Evolutionary conservation across 352 stramenopile genomes (phyloP).

Genomic region (Pythium chondricola): DNA sequence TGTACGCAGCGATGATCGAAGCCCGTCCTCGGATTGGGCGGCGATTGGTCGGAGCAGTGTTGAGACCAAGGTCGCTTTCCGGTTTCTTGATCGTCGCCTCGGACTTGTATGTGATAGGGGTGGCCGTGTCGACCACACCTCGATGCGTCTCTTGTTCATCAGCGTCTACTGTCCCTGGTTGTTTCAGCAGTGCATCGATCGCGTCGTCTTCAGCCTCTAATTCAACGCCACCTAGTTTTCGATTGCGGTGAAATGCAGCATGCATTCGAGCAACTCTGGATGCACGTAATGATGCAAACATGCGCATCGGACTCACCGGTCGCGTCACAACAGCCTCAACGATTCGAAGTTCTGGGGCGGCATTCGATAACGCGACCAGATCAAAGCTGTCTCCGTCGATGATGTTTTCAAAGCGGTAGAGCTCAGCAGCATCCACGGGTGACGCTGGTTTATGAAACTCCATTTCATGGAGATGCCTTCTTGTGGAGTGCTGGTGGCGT

Average conservation of each 20-base stretch:
- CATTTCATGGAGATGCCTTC: conserved; percentile 21
- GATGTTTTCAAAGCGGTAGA: too few relatives aligned
- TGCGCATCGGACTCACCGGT: conserved; percentile 1
- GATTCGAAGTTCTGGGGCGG: neutral
- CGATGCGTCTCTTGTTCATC: neutral
- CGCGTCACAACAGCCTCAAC: neutral
- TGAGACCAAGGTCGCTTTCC: neutral
- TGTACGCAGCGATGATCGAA: conserved; percentile 10
- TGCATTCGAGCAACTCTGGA: conserved; percentile 8
- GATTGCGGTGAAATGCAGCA: conserved; percentile 8
- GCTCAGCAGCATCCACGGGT: neutral
- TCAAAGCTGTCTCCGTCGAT: too few relatives aligned
- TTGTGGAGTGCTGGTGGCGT: neutral
- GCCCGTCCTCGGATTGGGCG: conserved; percentile 1
- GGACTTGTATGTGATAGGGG: neutral
- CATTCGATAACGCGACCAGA: too few relatives aligned
- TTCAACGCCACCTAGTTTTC: neutral
- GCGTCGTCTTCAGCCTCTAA: neutral
- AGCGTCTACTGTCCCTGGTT: neutral
- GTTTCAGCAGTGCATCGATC: neutral
- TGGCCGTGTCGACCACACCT: neutral
- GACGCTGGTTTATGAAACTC: conserved; percentile 9
- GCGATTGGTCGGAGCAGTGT: neutral
- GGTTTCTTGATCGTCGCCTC: neutral
- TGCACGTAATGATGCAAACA: conserved; percentile 13